phyloP scores from a whole-genome alignment of 2,329 filamentous ascomycete species.

The Xylariaceae sp. region DNA sequence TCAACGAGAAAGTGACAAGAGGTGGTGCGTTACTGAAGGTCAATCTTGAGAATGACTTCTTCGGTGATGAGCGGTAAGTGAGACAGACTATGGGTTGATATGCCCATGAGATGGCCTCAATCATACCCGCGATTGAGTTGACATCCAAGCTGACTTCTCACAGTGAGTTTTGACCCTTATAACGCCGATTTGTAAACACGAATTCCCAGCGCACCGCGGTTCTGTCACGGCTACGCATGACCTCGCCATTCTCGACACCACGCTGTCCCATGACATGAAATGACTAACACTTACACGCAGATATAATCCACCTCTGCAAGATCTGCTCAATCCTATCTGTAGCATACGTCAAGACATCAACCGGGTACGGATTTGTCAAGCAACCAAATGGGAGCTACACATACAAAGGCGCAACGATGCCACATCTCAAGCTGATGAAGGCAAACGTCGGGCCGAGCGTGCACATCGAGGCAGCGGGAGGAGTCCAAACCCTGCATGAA shows the following conservation, averaged over 20 bases:
- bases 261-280: background rate
- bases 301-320: constrained; percentile 50
- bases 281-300: background rate
- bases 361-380: constrained; percentile 59
- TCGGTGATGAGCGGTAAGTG: constrained; percentile 38
- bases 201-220: too few relatives aligned
- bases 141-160: background rate
- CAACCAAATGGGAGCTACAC: constrained; percentile 46
- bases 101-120: constrained; percentile 19
- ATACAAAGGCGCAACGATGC: constrained; percentile 50
- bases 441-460: constrained; percentile 39
- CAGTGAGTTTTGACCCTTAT: too few relatives aligned
- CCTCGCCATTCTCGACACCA: background rate
- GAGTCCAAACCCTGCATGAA: constrained; percentile 54
- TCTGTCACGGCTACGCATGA: background rate
- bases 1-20: constrained; percentile 46
- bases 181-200: too few relatives aligned
- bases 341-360: constrained; percentile 58
- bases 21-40: constrained; percentile 51
- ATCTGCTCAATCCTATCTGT: constrained; percentile 50
- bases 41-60: constrained; percentile 60
- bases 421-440: constrained; percentile 52
- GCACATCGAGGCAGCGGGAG: constrained; percentile 56
- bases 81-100: constrained; percentile 53
- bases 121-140: background rate